Percentiles rank a stretch among this genome's conserved stretches.
These are phyloP conservation scores for Clonostachys solani DNA, from an alignment of 2,329 filamentous ascomycete genomes.

Conservation along the genomic window DNA sequence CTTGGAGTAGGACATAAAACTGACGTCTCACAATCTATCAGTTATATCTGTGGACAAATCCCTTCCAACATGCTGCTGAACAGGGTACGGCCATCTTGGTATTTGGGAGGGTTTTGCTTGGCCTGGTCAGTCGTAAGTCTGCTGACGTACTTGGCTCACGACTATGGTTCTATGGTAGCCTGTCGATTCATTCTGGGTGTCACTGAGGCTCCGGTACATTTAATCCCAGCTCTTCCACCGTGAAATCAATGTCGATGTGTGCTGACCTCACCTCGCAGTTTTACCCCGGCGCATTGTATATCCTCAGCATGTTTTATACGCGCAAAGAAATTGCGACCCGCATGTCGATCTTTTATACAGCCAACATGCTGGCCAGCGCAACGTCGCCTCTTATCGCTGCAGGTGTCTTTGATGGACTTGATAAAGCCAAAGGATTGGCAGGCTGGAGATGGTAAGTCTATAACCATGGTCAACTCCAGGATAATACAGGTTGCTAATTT, in stretches of 20 bases:
- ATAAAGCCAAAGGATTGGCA: constrained; percentile 39
- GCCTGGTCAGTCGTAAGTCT: constrained; percentile 11
- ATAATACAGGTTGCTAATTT: background rate
- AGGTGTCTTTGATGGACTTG: constrained; percentile 41
- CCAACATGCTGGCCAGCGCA: constrained; percentile 60
- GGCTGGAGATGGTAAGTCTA: constrained; percentile 51
- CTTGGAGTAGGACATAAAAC: constrained; percentile 38
- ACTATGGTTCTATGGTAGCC: constrained; percentile 27
- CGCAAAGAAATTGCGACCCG: constrained; percentile 55
- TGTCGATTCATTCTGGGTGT: constrained; percentile 45
- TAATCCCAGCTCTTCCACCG: constrained; percentile 30
- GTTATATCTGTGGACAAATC: constrained; percentile 32
- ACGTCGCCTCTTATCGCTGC: constrained; percentile 57
- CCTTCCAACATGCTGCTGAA: constrained; percentile 35
- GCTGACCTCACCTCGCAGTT: constrained; percentile 19
- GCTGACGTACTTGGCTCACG: constrained; percentile 37
- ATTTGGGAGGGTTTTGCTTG: constrained; percentile 8
- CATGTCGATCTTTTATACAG: constrained; percentile 52
- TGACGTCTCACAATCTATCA: constrained; percentile 27
- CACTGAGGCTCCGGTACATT: constrained; percentile 46
- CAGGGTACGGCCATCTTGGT: constrained; percentile 33
- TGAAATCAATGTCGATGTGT: constrained; percentile 1
- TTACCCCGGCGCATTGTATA: constrained; percentile 32
- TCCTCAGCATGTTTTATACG: constrained; percentile 47
- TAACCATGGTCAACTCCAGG: constrained; percentile 19